These are phyloP conservation scores for Komagataea norvegica DNA, from an alignment of 1,139 yeast genomes.

Conservation along the genomic window DNA sequence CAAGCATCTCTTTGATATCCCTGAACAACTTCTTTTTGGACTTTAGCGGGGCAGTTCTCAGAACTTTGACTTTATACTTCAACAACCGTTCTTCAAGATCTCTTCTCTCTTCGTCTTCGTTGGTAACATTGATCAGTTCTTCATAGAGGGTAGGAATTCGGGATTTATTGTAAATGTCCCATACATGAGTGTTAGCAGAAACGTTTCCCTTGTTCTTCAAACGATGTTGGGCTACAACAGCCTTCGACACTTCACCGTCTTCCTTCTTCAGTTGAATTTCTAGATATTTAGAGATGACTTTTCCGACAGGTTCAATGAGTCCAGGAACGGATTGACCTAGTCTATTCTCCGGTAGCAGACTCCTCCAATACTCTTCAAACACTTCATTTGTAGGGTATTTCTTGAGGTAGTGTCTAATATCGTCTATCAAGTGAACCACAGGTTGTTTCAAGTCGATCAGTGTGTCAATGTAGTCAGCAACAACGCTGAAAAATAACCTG, in stretches of 20 bases:
- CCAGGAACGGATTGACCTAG: constrained; percentile 55
- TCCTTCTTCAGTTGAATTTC: constrained; percentile 43
- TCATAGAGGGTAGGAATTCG: constrained; percentile 51
- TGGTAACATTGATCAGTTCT: constrained; percentile 51
- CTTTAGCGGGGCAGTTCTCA: constrained; percentile 42
- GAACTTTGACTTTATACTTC: constrained; percentile 49
- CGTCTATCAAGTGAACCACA: constrained; percentile 44
- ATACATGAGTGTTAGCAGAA: constrained; percentile 42
- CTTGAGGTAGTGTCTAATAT: constrained; percentile 42
- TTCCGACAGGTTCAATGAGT: constrained; percentile 46
- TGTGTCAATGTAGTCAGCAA: constrained; percentile 37
- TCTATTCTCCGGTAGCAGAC: constrained; percentile 59
- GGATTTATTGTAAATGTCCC: constrained; percentile 47
- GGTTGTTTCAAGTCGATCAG: constrained; percentile 38
- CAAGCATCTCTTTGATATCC: constrained; percentile 53
- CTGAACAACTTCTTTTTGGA: constrained; percentile 39
- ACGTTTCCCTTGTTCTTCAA: constrained; percentile 39
- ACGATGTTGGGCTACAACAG: constrained; percentile 41
- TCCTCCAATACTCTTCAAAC: constrained; percentile 44
- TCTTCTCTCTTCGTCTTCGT: constrained; percentile 60
- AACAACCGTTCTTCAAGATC: constrained; percentile 55
- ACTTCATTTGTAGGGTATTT: constrained; percentile 33
- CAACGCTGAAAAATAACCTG: constrained; percentile 43
- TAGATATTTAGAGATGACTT: constrained; percentile 47
- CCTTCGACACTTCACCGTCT: constrained; percentile 30